Evolutionary conservation across 2,329 filamentous ascomycete species (phyloP).

Genomic region (Aspergillus sp.): DNA sequence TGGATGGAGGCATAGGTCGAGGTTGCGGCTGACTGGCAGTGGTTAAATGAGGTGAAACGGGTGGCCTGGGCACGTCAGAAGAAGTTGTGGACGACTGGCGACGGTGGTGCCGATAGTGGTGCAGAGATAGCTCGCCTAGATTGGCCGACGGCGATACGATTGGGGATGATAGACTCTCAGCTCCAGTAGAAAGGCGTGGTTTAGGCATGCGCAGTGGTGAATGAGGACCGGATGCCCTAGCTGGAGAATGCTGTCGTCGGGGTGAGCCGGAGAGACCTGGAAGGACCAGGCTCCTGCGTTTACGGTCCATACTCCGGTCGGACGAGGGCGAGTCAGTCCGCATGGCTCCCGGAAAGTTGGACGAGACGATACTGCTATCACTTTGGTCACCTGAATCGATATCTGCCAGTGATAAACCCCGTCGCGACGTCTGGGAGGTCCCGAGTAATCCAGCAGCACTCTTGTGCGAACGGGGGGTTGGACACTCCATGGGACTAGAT

Average conservation of each 20-base stretch:
- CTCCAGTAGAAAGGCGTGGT: conserved; percentile 63
- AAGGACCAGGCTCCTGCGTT: conserved; percentile 82
- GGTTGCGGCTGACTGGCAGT: conserved; percentile 80
- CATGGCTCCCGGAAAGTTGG: conserved; percentile 67
- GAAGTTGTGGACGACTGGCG: conserved; percentile 89
- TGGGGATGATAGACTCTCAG: conserved; percentile 68
- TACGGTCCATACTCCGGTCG: conserved; percentile 80
- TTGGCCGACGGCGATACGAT: conserved; percentile 86
- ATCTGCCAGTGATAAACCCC: conserved; percentile 76
- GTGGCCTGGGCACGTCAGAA: conserved; percentile 66
- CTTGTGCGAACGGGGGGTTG: conserved; percentile 82
- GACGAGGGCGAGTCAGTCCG: conserved; percentile 89
- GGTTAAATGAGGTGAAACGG: conserved; percentile 77
- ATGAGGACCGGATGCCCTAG: conserved; percentile 70
- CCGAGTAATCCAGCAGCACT: conserved; percentile 58
- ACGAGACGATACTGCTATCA: conserved; percentile 85
- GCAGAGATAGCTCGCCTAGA: conserved; percentile 64
- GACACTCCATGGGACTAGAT: conserved; percentile 85
- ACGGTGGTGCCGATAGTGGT: conserved; percentile 68
- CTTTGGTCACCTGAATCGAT: conserved; percentile 79
- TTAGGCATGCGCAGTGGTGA: conserved; percentile 86
- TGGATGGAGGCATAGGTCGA: conserved; percentile 86
- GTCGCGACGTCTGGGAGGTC: conserved; percentile 62
- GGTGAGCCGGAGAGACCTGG: conserved; percentile 72
- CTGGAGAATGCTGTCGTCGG: conserved; percentile 85